Evolutionary conservation across 2,329 filamentous ascomycete genomes (phyloP).

Genomic region (Blumeria hordei): DNA sequence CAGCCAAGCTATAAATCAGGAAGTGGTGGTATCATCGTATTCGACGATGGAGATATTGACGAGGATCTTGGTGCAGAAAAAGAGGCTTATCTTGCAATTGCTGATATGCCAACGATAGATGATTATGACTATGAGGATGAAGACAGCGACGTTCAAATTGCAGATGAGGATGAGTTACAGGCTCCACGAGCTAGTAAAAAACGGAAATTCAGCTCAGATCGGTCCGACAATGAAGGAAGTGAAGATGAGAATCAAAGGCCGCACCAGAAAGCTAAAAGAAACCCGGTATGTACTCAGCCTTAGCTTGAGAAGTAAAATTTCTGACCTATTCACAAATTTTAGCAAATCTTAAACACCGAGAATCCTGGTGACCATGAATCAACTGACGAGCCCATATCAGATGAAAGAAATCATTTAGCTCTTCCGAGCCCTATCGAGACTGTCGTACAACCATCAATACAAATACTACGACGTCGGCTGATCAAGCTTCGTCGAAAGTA

Average conservation of each 20-base stretch:
- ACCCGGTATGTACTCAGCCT: conserved; percentile 37
- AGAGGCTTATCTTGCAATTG: conserved; percentile 62
- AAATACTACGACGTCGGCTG: conserved; percentile 46
- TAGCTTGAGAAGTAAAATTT: no score
- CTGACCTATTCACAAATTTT: no score
- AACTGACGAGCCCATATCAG: no score
- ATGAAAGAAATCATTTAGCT: conserved; percentile 11
- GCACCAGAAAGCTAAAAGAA: conserved; percentile 60
- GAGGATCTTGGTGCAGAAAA: conserved; percentile 52
- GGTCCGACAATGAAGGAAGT: conserved; percentile 38
- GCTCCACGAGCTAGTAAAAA: conserved; percentile 36
- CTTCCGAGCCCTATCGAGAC: conserved; percentile 32
- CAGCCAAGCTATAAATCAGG: conserved; percentile 48
- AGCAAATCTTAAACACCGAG: no score
- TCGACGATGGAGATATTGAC: conserved; percentile 88
- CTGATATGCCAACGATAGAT: conserved; percentile 69
- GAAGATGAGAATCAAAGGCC: conserved; percentile 54
- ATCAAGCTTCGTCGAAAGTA: conserved; percentile 55
- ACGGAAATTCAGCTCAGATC: conserved; percentile 55
- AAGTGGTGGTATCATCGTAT: conserved; percentile 73
- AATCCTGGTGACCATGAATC: no score
- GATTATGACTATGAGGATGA: conserved; percentile 31
- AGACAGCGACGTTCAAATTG: conserved; percentile 25
- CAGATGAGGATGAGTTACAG: conserved; percentile 28
- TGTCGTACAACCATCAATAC: conserved; percentile 41